A percentile compares a stretch with the other conserved stretches of the same genome.
Evolutionary conservation across 2,329 filamentous ascomycete species (phyloP).

Genomic region (Curvularia lunata): DNA sequence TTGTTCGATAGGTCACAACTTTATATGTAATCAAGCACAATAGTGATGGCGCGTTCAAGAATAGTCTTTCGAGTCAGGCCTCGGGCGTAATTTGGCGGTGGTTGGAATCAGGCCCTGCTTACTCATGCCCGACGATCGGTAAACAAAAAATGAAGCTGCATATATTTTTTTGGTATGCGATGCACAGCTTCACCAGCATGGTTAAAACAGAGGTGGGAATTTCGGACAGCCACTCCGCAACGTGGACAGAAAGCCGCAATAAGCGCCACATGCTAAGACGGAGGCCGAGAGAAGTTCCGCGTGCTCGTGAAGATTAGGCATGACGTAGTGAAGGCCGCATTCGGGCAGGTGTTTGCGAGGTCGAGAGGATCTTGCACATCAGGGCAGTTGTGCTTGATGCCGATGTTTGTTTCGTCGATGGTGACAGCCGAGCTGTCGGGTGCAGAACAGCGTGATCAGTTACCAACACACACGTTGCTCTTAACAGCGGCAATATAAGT

Average conservation of each 20-base stretch:
- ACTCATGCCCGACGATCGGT: background rate
- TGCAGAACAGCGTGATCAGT: background rate
- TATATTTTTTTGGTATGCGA: background rate
- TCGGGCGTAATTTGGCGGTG: background rate
- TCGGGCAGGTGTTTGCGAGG: conserved; percentile 4
- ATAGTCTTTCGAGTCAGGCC: background rate
- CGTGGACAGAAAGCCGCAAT: background rate
- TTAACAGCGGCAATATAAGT: conserved; percentile 14
- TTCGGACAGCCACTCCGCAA: background rate
- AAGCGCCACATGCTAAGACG: background rate
- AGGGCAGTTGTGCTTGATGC: background rate
- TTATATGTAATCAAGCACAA: background rate
- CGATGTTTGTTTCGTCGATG: conserved; percentile 11
- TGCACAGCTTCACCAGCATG: background rate
- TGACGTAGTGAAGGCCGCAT: conserved; percentile 15
- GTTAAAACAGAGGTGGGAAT: background rate
- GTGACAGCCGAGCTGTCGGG: background rate
- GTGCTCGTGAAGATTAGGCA: background rate
- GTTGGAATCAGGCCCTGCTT: background rate
- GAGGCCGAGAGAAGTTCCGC: conserved; percentile 10
- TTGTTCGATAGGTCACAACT: background rate
- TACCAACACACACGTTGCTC: conserved; percentile 3
- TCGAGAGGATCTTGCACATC: conserved; percentile 1
- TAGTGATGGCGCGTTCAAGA: background rate
- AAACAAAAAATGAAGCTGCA: background rate